Conservation (phyloP, 2,329 filamentous ascomycete genomes). For the Stagonosporopsis rhizophila region DNA sequence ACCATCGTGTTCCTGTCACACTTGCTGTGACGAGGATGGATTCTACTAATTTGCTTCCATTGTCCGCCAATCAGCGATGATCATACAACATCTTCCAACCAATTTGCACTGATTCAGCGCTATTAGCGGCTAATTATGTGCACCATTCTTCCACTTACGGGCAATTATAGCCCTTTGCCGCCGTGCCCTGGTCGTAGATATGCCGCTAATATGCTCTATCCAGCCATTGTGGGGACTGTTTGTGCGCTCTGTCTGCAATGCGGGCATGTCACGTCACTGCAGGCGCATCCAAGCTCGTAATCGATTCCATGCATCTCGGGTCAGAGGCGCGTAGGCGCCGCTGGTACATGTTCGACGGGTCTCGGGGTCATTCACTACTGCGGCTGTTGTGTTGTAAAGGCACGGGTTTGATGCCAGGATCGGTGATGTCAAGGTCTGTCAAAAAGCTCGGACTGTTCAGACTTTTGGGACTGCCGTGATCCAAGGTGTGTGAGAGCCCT, state of each 20-base stretch:
- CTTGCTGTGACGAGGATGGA: slow-evolving; percentile 4
- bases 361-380: slow-evolving; percentile 1
- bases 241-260: slow-evolving; percentile 30
- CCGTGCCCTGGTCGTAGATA: slow-evolving; percentile 24
- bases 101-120: slow-evolving; percentile 21
- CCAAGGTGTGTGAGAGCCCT: slow-evolving; percentile 27
- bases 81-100: slow-evolving; percentile 1
- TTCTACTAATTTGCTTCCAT: slow-evolving; percentile 12
- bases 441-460: slow-evolving; percentile 25
- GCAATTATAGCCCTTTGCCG: slow-evolving; percentile 35
- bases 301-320: slow-evolving; percentile 30
- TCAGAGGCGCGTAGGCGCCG: slow-evolving; percentile 24
- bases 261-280: slow-evolving; percentile 38
- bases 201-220: slow-evolving; percentile 32
- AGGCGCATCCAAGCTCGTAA: slow-evolving; percentile 37
- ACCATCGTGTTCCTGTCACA: slow-evolving; percentile 17
- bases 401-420: slow-evolving; percentile 14
- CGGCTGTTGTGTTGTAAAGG: slow-evolving; percentile 7
- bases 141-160: slow-evolving; percentile 17
- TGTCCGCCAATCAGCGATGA: slow-evolving; percentile 9
- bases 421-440: slow-evolving; percentile 20
- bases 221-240: slow-evolving; percentile 25
- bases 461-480: slow-evolving; percentile 24
- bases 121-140: slow-evolving; percentile 29
- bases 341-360: slow-evolving; percentile 11